A percentile compares a stretch with the other conserved stretches of the same genome.
Conservation (phyloP, 2,329 filamentous ascomycete species). For the Bisporella sp. region DNA sequence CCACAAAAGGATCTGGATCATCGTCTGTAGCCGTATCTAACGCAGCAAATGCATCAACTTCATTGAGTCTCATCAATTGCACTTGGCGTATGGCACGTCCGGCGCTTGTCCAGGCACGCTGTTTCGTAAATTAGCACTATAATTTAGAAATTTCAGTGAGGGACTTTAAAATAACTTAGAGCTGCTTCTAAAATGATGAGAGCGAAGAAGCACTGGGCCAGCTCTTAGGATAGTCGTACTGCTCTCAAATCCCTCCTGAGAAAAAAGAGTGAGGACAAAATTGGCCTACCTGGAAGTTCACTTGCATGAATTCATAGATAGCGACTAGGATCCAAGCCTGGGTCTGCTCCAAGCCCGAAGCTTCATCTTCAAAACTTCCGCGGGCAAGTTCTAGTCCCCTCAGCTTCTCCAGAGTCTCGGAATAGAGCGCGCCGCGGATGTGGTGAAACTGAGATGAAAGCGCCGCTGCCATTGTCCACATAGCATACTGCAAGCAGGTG, state of each 20-base stretch:
- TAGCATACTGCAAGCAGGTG: constrained; percentile 1
- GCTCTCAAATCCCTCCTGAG: no score
- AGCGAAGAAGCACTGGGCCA: no score
- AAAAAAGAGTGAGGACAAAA: no score
- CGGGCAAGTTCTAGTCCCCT: background rate
- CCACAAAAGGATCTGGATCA: background rate
- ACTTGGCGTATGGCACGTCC: background rate
- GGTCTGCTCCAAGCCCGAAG: background rate
- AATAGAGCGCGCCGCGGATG: background rate
- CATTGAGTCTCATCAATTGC: background rate
- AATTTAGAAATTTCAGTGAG: no score
- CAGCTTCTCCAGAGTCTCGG: background rate
- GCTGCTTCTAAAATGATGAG: no score
- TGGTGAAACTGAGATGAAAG: background rate
- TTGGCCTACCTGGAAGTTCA: no score
- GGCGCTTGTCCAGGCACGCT: background rate
- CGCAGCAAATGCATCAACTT: background rate
- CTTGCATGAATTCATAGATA: background rate
- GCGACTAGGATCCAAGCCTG: background rate
- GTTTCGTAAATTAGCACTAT: no score
- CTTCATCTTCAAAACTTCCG: background rate
- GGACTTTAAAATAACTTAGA: no score
- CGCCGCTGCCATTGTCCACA: constrained; percentile 1
- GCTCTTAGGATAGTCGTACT: no score
- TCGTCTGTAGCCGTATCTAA: no score